Conservation (phyloP, 2,329 filamentous ascomycete species). For the Sarocladium oryzae region DNA sequence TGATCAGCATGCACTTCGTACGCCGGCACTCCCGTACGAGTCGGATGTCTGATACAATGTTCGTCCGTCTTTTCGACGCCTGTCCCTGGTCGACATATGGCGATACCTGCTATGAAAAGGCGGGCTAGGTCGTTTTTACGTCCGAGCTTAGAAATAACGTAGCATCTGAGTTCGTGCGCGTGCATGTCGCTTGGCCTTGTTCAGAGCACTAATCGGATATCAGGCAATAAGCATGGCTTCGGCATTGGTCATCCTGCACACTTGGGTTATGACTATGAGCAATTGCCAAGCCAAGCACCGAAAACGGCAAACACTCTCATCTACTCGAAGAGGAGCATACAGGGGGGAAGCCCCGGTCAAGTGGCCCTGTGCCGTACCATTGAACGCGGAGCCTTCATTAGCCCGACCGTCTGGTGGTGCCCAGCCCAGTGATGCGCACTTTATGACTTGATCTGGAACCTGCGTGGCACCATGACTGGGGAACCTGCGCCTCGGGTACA, state of each 20-base stretch:
- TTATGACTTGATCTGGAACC: not conserved
- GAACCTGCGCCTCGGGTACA: not conserved
- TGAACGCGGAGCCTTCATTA: not conserved
- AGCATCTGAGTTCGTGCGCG: not conserved
- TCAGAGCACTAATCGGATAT: not conserved
- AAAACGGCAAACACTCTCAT: not conserved
- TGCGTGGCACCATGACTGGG: not conserved
- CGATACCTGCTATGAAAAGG: not conserved
- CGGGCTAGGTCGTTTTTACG: not conserved
- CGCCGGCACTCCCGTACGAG: not conserved
- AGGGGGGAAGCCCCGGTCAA: not conserved
- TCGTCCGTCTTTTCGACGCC: slow-evolving; percentile 5
- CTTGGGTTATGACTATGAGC: not conserved
- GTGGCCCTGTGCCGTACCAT: not conserved
- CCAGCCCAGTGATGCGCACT: not conserved
- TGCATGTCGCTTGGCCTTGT: not conserved
- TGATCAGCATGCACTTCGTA: not conserved
- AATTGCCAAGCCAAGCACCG: not conserved
- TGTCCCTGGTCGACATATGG: not conserved
- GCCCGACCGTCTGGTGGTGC: not conserved
- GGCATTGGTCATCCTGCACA: not conserved
- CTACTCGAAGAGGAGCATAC: not conserved
- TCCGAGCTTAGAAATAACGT: not conserved
- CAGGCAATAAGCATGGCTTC: not conserved
- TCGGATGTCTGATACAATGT: not conserved